phyloP scores from a whole-genome alignment of 2,329 filamentous ascomycete species.

The Beauveria brongniartii region DNA sequence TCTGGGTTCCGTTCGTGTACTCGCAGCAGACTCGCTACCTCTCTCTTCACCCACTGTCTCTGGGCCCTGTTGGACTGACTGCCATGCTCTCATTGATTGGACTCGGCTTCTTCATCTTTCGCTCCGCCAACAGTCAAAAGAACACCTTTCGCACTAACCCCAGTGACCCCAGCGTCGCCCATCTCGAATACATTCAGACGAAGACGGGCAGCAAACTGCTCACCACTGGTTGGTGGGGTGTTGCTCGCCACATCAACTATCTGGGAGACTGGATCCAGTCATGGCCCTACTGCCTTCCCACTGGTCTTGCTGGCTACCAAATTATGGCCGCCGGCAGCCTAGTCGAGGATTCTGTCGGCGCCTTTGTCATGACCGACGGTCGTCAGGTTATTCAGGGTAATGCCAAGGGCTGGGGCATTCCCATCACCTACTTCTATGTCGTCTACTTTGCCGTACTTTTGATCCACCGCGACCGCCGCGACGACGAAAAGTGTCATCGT shows the following conservation, averaged over 20 bases:
- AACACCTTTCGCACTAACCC: conserved; percentile 88
- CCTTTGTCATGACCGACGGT: conserved; percentile 50
- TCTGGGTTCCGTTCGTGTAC: conserved; percentile 90
- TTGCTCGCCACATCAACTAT: conserved; percentile 91
- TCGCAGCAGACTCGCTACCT: conserved; percentile 79
- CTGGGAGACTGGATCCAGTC: conserved; percentile 90
- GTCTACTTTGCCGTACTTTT: conserved; percentile 84
- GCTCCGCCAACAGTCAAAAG: conserved; percentile 89
- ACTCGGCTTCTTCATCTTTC: conserved; percentile 84
- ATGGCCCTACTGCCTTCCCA: conserved; percentile 85
- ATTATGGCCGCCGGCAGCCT: conserved; percentile 50
- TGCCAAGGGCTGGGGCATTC: conserved; percentile 73
- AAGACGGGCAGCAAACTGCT: conserved; percentile 73
- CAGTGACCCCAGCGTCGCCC: conserved; percentile 65
- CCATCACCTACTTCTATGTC: conserved; percentile 91
- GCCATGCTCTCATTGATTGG: conserved; percentile 60
- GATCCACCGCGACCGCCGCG: conserved; percentile 75
- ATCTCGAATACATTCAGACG: conserved; percentile 82
- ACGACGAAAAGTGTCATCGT: conserved; percentile 81
- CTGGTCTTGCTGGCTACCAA: conserved; percentile 73
- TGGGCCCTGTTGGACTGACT: conserved; percentile 59
- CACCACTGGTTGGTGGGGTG: conserved; percentile 87
- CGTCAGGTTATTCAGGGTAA: conserved; percentile 62
- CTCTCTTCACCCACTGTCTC: conserved; percentile 68
- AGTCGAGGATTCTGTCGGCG: conserved; percentile 43